Base-by-base conservation (phyloP, 495 filamentous ascomycete genomes). In the Podospora sp. region DNA sequence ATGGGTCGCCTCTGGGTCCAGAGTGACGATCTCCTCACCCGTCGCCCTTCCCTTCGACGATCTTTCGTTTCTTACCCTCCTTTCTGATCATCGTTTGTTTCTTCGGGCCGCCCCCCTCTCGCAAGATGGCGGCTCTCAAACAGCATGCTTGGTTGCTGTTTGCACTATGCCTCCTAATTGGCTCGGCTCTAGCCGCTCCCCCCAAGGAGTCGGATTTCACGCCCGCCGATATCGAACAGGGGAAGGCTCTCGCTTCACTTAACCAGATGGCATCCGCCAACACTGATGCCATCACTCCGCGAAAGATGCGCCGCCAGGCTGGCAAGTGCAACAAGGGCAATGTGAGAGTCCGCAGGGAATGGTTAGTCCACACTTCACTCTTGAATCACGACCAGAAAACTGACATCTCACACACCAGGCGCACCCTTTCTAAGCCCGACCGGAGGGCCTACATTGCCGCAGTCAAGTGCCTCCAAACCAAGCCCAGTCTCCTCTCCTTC, bases 381-480 rank as follows among this genome's bases (percentile, higher is more conserved):
- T 22, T 22, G n/a, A 6, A 55, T n/a, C 52, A 14, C 22, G 52
- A 20, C 3, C 52, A 4, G 3, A 14, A 6, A 11, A 22, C 52
- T 55, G 8, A 55, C 52, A 26, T n/a, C 52, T 2, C 49, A 6
- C 1, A 22, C 49, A 6, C 1, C n/a, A 63, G 61, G 61, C 61
- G 61, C 25, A 63, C 61, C 25, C 61, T 63, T 1, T 21, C 40
- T 1, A 50, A 50, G 49, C 22, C 49, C 8, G 18, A 63, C 16
- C 40, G 61, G 16, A 85, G 76, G 52, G 72, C 73, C 12, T 92
- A 88, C 69, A 90, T 89, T 68, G 70, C 81, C 14, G 88, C 91
- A 0, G 85, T 92, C 7, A 79, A 86, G 58, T 93, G 91, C 73
- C 67, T 94, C 3, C 81, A 84, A 71, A 68, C 68, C 3, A 76